A percentile compares a stretch with the other conserved stretches of the same genome.
These are phyloP conservation scores for Omphalea diandra DNA, from an alignment of 441 rosid genomes.

Conservation along the genomic window DNA sequence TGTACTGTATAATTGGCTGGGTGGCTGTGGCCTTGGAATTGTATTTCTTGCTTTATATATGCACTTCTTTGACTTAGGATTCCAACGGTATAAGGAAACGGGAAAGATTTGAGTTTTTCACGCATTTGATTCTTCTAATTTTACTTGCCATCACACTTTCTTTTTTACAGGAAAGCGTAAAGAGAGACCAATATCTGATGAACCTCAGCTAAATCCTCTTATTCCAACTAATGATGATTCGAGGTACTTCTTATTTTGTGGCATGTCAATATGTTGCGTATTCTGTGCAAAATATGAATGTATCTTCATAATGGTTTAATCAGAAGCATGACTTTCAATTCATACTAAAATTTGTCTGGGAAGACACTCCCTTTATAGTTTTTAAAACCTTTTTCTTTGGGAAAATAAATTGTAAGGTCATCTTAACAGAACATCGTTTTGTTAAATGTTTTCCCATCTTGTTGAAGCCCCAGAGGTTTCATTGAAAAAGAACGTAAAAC, in stretches of 20 bases:
- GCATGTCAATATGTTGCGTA: background rate
- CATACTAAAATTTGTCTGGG: background rate
- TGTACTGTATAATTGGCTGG: background rate
- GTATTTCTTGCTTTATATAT: background rate
- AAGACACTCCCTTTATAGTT: background rate
- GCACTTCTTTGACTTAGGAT: background rate
- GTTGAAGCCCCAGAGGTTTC: background rate
- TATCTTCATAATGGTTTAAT: background rate
- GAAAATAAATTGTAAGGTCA: background rate
- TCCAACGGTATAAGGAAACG: background rate
- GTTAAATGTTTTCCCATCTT: background rate
- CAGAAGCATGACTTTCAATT: background rate
- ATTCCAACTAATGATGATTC: constrained; percentile 60
- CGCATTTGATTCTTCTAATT: background rate
- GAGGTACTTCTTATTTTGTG: constrained; percentile 48
- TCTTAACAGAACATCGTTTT: background rate
- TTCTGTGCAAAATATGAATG: background rate
- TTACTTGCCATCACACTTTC: background rate
- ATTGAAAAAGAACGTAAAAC: background rate
- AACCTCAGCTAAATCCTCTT: constrained; percentile 50
- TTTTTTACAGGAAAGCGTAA: constrained; percentile 68
- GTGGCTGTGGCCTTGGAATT: background rate
- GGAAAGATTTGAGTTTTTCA: background rate
- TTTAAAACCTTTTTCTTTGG: background rate
- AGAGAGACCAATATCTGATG: constrained; percentile 56